Base-by-base conservation (phyloP, 164 flowering plant genomes). In the Santalum album region DNA sequence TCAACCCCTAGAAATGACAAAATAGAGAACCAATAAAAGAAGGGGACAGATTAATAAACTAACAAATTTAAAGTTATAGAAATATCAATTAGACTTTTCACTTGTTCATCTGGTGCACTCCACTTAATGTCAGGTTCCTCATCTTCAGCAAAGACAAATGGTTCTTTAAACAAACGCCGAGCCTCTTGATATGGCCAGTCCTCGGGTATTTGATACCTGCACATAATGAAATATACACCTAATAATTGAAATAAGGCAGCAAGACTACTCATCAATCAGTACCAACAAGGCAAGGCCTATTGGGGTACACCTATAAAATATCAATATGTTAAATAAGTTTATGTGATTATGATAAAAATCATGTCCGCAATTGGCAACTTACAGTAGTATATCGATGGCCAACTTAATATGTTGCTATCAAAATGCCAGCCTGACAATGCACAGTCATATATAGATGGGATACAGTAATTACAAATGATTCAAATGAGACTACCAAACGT, bases 131-230 rank as follows among this genome's bases (percentile, higher is more conserved):
- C 90, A 54, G 55, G 73, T 57, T 78, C 69, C 52, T 79, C 78
- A 21, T 72, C 80, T 25, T 70, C 78, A 44, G 66, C 43, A 56
- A 63, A 56, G 35, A 89, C 88, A 20, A 58, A 19, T 61, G 99
- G 96, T 66, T 94, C 97, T 68, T 83, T 90, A 46, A 94, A 90
- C 61, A 92, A 87, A 49, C 53, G 64, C 24, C 95, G 66, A 56
- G 96, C 96, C 57, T 85, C 92, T 56, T 75, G 60, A 72, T 89
- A 92, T 22, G 96, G 87, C 97, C 97, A 94, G 48, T 77, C 77
- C 17, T 83, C 92, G 38, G 99, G 90, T 70, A 87, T 77, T 56
- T 79, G 86, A 57, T 81, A 92, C 76, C 99, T 90, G 66, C 25
- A 49, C 17, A 3, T 2, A 49, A 23, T 2, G 27, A 23, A 49